Evolutionary conservation across 805 yeast genomes (phyloP).

Genomic region (Starmerella bombi): DNA sequence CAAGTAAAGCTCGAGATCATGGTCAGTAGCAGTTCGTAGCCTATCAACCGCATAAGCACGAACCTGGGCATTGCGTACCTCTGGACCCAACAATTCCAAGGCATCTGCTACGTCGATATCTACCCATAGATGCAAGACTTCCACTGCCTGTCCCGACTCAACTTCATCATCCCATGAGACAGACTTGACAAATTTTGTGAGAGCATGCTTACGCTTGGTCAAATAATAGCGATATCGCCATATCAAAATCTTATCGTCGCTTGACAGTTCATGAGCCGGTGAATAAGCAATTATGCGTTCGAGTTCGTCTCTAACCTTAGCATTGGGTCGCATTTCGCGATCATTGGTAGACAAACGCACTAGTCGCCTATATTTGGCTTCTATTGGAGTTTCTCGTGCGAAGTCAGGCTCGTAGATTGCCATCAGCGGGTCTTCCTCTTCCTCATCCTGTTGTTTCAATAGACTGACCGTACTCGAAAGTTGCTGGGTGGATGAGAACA

Average conservation of each 20-base stretch:
- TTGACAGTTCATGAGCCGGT: slow-evolving; percentile 68
- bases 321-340: slow-evolving; percentile 76
- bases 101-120: slow-evolving; percentile 76
- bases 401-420: slow-evolving; percentile 58
- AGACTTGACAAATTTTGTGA: slow-evolving; percentile 74
- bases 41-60: slow-evolving; percentile 82
- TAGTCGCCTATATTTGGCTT: slow-evolving; percentile 67
- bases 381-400: slow-evolving; percentile 64
- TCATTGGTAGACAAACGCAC: slow-evolving; percentile 70
- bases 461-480: slow-evolving; percentile 21
- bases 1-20: slow-evolving; percentile 66
- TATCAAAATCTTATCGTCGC: slow-evolving; percentile 69
- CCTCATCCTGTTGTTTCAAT: slow-evolving; percentile 16
- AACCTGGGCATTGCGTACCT: slow-evolving; percentile 57
- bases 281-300: slow-evolving; percentile 58
- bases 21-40: slow-evolving; percentile 60
- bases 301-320: slow-evolving; percentile 64
- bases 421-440: slow-evolving; percentile 19
- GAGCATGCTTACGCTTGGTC: slow-evolving; percentile 49
- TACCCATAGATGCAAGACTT: slow-evolving; percentile 54
- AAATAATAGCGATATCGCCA: slow-evolving; percentile 86
- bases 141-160: slow-evolving; percentile 69
- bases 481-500: slow-evolving; percentile 21
- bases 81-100: slow-evolving; percentile 69
- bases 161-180: slow-evolving; percentile 76